Base-by-base conservation (phyloP, 2,329 filamentous ascomycete species). In the Cucurbitaria berberidis region DNA sequence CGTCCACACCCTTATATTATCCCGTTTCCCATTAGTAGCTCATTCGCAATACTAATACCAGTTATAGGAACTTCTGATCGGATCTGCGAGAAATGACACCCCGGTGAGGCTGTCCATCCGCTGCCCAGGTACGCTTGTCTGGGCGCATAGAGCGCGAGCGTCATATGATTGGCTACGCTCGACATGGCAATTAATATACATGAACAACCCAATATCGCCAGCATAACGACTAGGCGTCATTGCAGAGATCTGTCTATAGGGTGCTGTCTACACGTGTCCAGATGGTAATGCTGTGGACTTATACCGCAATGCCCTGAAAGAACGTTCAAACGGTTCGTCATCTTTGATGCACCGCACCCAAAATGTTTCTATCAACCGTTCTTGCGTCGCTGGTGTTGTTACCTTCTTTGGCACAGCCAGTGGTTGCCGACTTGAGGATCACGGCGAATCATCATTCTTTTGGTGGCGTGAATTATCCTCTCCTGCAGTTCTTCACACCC, bases 401-500 rank as follows among this genome's bases (percentile, higher is more conserved):
- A 3, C 48, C 48, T 11, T 47, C 57, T 15, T 57, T 64, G 38
- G 44, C 59, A 5, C 30, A 46, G 13, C 53, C 53, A 24, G 61
- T 55, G 1, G 39, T 54, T 9, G 62, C 64, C n/a, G 51, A 62
- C 40, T 47, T 72, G 36, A 63, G 65, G 30, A 70, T 74, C 27
- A 70, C 64, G 27, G 63, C 66, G 15, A 48, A 70, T 38, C 54
- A 69, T 29, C 67, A 70, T 51, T 70, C 71, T 3, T 74, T 72
- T 47, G 71, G 66, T 19, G 72, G 72, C 16, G 69, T 74, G 29
- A 74, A 74, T 45, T 69, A 66, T 51, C 70, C 70, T 3, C 53
- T 56, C 18, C 53, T 74, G 8, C 72, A 74, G 41, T 73, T 63
- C 60, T 56, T 73, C 35, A 57, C 63, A 8, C 67, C 65, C 1